Conservation (phyloP, 1,139 yeast species). For the Entelexis sorbosivorans region DNA sequence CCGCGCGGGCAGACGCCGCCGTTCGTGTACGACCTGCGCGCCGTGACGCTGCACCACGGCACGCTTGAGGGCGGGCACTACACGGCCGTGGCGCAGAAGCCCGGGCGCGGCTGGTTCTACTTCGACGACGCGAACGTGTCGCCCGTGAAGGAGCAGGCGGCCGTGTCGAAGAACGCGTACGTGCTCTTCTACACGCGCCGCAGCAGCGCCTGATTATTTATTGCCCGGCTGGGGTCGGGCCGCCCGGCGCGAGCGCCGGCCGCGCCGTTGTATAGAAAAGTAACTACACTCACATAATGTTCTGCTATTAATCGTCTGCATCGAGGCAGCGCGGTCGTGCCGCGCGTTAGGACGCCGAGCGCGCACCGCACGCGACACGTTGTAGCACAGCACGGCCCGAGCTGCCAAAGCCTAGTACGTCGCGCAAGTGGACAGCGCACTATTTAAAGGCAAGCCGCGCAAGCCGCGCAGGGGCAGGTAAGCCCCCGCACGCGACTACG, state of each 20-base stretch:
- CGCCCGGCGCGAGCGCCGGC: too few relatives aligned
- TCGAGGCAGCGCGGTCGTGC: too few relatives aligned
- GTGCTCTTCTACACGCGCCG: slow-evolving; percentile 47
- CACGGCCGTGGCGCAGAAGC: slow-evolving; percentile 69
- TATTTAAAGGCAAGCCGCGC: too few relatives aligned
- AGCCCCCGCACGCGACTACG: too few relatives aligned
- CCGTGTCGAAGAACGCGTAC: slow-evolving; percentile 56
- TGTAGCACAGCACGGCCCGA: too few relatives aligned
- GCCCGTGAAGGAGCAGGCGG: slow-evolving; percentile 34
- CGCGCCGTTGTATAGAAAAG: neutral
- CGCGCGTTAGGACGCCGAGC: too few relatives aligned
- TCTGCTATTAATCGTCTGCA: too few relatives aligned
- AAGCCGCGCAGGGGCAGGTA: too few relatives aligned
- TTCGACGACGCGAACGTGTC: slow-evolving; percentile 62
- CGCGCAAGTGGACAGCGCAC: too few relatives aligned
- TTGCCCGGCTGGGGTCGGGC: neutral
- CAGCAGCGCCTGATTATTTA: slow-evolving; percentile 3
- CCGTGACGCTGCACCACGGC: slow-evolving; percentile 85
- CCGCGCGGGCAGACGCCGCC: slow-evolving; percentile 70
- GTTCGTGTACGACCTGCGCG: slow-evolving; percentile 64
- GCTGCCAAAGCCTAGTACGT: too few relatives aligned
- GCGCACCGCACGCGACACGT: too few relatives aligned
- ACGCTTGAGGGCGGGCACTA: slow-evolving; percentile 81
- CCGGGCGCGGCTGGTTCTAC: slow-evolving; percentile 55
- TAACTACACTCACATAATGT: too few relatives aligned